A percentile compares a stretch with the other conserved stretches of the same genome.
Conservation (phyloP, 164 flowering plant species). For the Protea cynaroides region DNA sequence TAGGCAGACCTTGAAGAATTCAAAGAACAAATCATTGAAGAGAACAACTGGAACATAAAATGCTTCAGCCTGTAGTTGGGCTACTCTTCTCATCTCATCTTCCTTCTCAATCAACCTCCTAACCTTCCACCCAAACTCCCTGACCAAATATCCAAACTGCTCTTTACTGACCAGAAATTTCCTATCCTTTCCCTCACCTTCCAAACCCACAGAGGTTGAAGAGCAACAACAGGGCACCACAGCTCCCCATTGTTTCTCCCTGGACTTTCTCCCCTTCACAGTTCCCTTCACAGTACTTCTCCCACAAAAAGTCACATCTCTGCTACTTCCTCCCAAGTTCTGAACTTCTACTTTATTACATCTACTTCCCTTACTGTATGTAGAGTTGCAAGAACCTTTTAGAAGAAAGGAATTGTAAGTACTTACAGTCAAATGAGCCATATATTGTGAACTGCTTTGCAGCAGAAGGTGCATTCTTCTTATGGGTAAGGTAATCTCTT, state of each 20-base stretch:
- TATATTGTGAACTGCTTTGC: background rate
- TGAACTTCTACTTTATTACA: constrained; percentile 2
- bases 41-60: constrained; percentile 58
- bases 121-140: constrained; percentile 68
- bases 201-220: constrained; percentile 10
- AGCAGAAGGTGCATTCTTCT: background rate
- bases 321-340: background rate
- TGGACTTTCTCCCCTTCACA: constrained; percentile 5
- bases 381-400: background rate
- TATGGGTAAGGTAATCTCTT: no score
- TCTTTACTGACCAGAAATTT: constrained; percentile 5
- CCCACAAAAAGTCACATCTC: background rate
- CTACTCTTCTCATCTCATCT: constrained; percentile 59
- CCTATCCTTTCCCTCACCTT: constrained; percentile 7
- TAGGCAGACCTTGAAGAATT: constrained; percentile 60
- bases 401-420: constrained; percentile 6
- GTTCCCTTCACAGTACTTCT: constrained; percentile 2
- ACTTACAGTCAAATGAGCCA: constrained; percentile 14
- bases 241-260: constrained; percentile 3
- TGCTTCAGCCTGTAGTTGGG: constrained; percentile 76
- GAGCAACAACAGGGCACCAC: constrained; percentile 5
- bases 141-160: constrained; percentile 33
- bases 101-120: constrained; percentile 53
- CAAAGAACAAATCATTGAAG: constrained; percentile 65
- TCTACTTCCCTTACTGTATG: background rate